Percentiles rank a stretch among this genome's conserved stretches.
Evolutionary conservation across 169 alveolate species (phyloP).

Genomic region (Eimeria necatrix): DNA sequence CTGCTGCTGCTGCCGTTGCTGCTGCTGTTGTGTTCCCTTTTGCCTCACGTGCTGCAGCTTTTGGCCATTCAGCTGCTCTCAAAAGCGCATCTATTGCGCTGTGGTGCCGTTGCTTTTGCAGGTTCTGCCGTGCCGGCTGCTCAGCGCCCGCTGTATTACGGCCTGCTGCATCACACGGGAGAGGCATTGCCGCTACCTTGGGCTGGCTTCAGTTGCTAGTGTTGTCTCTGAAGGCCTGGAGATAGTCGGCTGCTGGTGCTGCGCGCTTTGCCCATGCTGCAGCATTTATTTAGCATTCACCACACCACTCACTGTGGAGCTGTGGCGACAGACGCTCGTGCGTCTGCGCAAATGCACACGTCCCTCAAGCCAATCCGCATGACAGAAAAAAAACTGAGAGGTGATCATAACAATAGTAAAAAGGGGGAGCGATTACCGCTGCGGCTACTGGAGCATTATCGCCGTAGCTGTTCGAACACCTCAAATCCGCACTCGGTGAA

Average conservation of each 20-base stretch:
- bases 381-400: neutral
- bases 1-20: constrained; percentile 9
- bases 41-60: neutral
- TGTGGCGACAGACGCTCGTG: neutral
- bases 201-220: neutral
- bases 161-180: neutral
- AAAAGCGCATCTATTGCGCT: neutral
- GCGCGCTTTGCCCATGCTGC: neutral
- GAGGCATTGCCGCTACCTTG: constrained; percentile 3
- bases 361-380: neutral
- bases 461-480: neutral
- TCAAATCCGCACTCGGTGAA: constrained; percentile 12
- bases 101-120: neutral
- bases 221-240: neutral
- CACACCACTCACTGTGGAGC: neutral
- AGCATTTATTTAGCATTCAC: neutral
- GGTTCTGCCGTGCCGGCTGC: neutral
- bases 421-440: no score
- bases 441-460: neutral
- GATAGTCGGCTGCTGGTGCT: neutral
- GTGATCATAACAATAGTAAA: no score
- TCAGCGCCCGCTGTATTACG: neutral
- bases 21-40: neutral
- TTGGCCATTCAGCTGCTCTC: neutral
- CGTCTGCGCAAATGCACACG: neutral